These are phyloP conservation scores for Phytophthora cactorum DNA, from an alignment of 352 stramenopile species.

Conservation along the genomic window DNA sequence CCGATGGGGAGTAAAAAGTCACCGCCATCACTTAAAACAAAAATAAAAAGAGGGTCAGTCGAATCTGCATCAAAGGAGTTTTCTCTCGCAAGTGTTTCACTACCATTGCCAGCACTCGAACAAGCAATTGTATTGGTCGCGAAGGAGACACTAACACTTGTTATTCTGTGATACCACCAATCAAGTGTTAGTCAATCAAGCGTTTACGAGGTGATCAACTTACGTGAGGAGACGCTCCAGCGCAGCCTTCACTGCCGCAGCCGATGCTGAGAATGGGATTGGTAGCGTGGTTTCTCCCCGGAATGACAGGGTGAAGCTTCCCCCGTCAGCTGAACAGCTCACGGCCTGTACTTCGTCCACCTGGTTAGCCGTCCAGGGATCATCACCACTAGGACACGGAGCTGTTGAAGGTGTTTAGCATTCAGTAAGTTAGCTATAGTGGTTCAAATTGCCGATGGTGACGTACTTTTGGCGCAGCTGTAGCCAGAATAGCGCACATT, in stretches of 20 bases:
- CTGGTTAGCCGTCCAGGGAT: conserved; percentile 83
- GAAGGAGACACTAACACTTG: conserved; percentile 53
- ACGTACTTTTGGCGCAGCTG: conserved; percentile 78
- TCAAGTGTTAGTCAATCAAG: neutral
- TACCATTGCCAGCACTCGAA: conserved; percentile 50
- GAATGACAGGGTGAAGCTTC: conserved; percentile 83
- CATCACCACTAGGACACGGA: conserved; percentile 85
- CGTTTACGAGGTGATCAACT: conserved; percentile 2
- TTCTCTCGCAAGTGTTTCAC: neutral
- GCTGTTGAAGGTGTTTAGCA: conserved; percentile 29
- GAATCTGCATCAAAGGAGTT: neutral
- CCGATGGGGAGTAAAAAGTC: conserved; percentile 73
- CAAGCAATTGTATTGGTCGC: conserved; percentile 47
- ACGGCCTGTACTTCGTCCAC: conserved; percentile 83
- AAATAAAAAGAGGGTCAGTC: neutral
- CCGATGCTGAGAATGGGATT: conserved; percentile 41
- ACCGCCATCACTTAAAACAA: conserved; percentile 39
- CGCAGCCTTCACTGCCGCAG: conserved; percentile 36
- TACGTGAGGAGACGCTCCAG: conserved; percentile 69
- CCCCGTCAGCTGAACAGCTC: conserved; percentile 67
- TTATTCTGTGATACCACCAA: conserved; percentile 43
- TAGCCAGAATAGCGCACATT: conserved; percentile 65
- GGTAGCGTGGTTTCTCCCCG: conserved; percentile 62
- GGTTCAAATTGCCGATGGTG: neutral
- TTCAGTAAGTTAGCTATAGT: neutral